Percentiles rank a stretch among this genome's conserved stretches.
These are phyloP conservation scores for Cystoderma amianthinum DNA, from an alignment of 768 basidiomycete genomes.

Conservation along the genomic window DNA sequence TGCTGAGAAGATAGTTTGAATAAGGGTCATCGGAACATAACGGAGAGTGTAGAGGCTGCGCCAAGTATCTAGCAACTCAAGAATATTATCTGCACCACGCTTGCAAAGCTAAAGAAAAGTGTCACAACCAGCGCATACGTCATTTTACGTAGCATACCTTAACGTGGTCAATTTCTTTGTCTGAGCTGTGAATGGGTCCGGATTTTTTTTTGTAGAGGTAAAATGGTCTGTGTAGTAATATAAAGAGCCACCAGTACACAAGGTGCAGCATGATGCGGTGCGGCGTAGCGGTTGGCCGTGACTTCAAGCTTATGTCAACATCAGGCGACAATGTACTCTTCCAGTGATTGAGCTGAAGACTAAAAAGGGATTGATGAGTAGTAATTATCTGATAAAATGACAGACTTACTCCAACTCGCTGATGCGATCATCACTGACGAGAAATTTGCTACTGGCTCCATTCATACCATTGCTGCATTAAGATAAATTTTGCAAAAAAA, in stretches of 20 bases:
- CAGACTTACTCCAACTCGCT: slow-evolving; percentile 44
- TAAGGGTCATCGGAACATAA: slow-evolving; percentile 48
- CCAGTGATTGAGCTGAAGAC: slow-evolving; percentile 43
- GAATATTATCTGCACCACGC: slow-evolving; percentile 47
- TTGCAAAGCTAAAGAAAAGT: slow-evolving; percentile 34
- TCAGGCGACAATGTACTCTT: slow-evolving; percentile 36
- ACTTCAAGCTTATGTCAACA: slow-evolving; percentile 42
- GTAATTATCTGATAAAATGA: not conserved
- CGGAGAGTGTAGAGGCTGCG: slow-evolving; percentile 47
- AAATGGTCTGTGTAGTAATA: slow-evolving; percentile 55
- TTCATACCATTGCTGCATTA: slow-evolving; percentile 34
- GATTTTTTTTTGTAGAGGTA: slow-evolving; percentile 36
- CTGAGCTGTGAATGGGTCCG: slow-evolving; percentile 25
- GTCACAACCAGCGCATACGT: slow-evolving; percentile 14
- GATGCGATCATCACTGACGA: slow-evolving; percentile 38
- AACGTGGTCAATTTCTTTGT: slow-evolving; percentile 41
- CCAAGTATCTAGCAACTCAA: slow-evolving; percentile 45
- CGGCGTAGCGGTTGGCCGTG: slow-evolving; percentile 38
- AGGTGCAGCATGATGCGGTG: slow-evolving; percentile 52
- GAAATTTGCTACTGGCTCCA: slow-evolving; percentile 27
- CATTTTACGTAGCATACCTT: slow-evolving; percentile 28
- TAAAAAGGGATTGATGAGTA: slow-evolving; percentile 7
- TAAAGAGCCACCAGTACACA: slow-evolving; percentile 51
- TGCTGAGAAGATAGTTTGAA: slow-evolving; percentile 52
- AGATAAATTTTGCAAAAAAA: not conserved